Evolutionary conservation across 2,329 filamentous ascomycete genomes (phyloP), one percentile per base, ranked within the genome.

Genomic region (Atkinsonella hypoxylon): DNA sequence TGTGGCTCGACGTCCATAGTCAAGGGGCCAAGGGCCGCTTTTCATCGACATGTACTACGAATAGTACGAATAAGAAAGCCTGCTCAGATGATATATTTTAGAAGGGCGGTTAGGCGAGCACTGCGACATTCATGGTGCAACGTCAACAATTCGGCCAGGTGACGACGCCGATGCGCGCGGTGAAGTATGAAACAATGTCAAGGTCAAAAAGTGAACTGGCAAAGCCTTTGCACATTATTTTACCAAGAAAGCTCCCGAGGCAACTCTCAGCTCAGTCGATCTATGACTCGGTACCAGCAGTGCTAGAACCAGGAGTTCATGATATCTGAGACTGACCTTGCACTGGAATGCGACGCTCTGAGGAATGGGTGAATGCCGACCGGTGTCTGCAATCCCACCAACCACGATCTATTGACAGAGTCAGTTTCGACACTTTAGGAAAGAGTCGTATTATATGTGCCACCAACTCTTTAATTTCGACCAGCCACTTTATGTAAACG

Each of bases 1-100:
- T 49, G 50, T 13, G 49, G 45, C 49, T 52, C 47, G 39, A 47
- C 22, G 18, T 54, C 54, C 56, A 58, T 58, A 15, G 8, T 47
- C 46, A 48, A 40, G 30, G 36, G 18, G 13, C 13, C 26, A 12
- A 6, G 22, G 30, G 32, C 31, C 20, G 17, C 45, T 40, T 26
- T 22, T 32, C 30, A 6, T 39, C 18, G n/a, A 41, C 3, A 9
- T 11, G 3, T 22, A 5, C 2, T 15, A n/a, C 12, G n/a, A 42
- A 39, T 8, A 40, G 39, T 5, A 9, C 26, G 38, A 15, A 18
- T 4, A 9, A 11, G 17, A 17, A 26, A 32, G 6, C 42, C 36
- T 40, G n/a, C 12, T 32, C 31, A 30, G n/a, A 26, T 11, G 15
- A 44, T 22, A 15, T 8, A 2, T 1, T n/a, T 8, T 11, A n/a